Percentiles rank a stretch among this genome's conserved stretches.
phyloP scores from a whole-genome alignment of 108 stramenopile genomes.

The Skeletonema potamos region DNA sequence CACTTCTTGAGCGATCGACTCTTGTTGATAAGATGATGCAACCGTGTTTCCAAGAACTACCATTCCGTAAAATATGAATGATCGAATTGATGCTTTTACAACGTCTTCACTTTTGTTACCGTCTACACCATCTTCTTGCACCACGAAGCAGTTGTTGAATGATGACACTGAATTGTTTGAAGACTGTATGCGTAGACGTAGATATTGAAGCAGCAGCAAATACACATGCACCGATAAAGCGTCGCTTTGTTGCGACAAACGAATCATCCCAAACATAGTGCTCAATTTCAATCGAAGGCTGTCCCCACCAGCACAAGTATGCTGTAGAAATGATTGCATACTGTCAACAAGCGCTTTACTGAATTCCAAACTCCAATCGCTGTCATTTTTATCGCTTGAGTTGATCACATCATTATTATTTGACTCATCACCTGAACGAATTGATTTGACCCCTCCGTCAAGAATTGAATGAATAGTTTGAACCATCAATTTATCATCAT shows the following conservation, averaged over 20 bases:
- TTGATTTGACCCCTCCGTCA: neutral
- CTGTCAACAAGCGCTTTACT: conserved; percentile 15
- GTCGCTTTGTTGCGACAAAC: conserved; percentile 23
- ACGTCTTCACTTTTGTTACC: neutral
- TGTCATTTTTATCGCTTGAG: neutral
- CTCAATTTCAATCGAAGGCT: neutral
- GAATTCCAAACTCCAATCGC: conserved; percentile 10
- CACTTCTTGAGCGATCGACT: neutral
- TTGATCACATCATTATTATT: neutral
- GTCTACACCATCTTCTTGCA: neutral
- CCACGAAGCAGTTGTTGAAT: neutral
- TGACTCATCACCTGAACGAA: neutral
- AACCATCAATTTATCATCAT: neutral
- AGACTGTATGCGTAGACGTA: conserved; percentile 5
- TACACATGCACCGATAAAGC: conserved; percentile 8
- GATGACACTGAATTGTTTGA: neutral
- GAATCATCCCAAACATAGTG: conserved; percentile 25
- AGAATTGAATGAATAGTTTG: conserved; percentile 30
- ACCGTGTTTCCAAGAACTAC: conserved; percentile 16
- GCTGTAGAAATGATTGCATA: conserved; percentile 11
- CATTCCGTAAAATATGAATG: conserved; percentile 39
- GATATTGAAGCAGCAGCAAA: conserved; percentile 11
- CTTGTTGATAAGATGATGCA: neutral
- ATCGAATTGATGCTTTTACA: conserved; percentile 16
- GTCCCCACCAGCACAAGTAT: neutral